Evolutionary conservation across 208 protist genomes (phyloP), one percentile per base, ranked within the genome.

Genomic region (Trypanosoma congolense): DNA sequence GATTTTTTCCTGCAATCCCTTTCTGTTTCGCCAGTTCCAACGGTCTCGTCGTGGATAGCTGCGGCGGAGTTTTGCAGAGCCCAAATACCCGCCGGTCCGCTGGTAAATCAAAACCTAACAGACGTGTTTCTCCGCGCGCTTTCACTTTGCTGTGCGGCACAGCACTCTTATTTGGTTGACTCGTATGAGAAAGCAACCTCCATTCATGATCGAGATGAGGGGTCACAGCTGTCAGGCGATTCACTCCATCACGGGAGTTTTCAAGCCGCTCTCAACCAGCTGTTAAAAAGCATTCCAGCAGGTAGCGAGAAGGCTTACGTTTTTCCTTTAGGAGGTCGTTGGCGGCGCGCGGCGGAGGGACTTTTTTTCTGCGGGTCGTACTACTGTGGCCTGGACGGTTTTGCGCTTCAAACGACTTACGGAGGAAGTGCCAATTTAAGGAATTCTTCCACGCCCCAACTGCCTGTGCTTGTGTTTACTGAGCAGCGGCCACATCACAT

Each of bases 321-420:
- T 21, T 67, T 67, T 42, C 61, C 61, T 21, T 46, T 67, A n/a
- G 9, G 22, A 30, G 61, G 53, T 21, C 42, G 38, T 18, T 67
- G 61, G 61, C 14, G 53, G 33, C n/a, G 46, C 31, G 45, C 36
- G 3, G 16, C 46, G 0, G 61, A 67, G 9, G 78, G 73, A 2
- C 44, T 92, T 4, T 78, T 86, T 48, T 81, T 72, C 41, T 72
- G 70, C 33, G 66, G 78, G 26, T 67, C 71, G 16, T 57, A 64
- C 12, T 80, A 77, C 46, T 81, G 68, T 48, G 64, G 59, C 4
- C 16, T 61, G 16, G 33, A n/a, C 41, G 62, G 56, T 26, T 35
- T 75, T 49, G 25, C 56, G 2, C 40, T 74, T 12, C 25, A 33
- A 24, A 33, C 33, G 24, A 16, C 33, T 16, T 22, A 29, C 10